Conservation (phyloP, 495 filamentous ascomycete species). For the Neurospora sp. region DNA sequence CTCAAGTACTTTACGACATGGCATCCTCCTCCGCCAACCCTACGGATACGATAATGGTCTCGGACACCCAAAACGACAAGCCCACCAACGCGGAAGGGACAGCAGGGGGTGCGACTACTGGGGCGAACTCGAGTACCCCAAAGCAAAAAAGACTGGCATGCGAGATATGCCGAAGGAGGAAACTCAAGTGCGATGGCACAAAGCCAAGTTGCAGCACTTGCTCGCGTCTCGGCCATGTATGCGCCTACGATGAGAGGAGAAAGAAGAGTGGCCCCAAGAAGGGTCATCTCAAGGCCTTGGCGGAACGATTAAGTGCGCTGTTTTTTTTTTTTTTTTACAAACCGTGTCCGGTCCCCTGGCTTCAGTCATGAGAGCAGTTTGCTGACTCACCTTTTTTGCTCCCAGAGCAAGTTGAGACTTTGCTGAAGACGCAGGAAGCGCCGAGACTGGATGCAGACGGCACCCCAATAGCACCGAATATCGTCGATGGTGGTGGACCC, state of each 20-base stretch:
- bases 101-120: slow-evolving; percentile 23
- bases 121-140: slow-evolving; percentile 54
- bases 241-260: slow-evolving; percentile 90
- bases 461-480: slow-evolving; percentile 20
- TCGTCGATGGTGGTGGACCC: slow-evolving; percentile 21
- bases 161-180: slow-evolving; percentile 87
- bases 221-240: slow-evolving; percentile 76
- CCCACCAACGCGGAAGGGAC: slow-evolving; percentile 18
- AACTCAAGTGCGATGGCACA: slow-evolving; percentile 69
- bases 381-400: not conserved
- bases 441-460: slow-evolving; percentile 21
- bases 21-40: slow-evolving; percentile 30
- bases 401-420: slow-evolving; percentile 85
- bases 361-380: not conserved
- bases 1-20: slow-evolving; percentile 17
- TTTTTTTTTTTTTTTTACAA: not conserved
- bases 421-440: slow-evolving; percentile 66
- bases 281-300: slow-evolving; percentile 95
- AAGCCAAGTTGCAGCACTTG: slow-evolving; percentile 91
- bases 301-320: slow-evolving; percentile 77
- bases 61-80: slow-evolving; percentile 24
- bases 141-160: slow-evolving; percentile 94
- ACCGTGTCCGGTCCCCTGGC: slow-evolving; percentile 7
- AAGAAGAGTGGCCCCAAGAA: slow-evolving; percentile 97
- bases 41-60: slow-evolving; percentile 25